Percentiles rank a stretch among this genome's conserved stretches.
Evolutionary conservation across 768 basidiomycete genomes (phyloP).

Genomic region (Tulasnella sp.): DNA sequence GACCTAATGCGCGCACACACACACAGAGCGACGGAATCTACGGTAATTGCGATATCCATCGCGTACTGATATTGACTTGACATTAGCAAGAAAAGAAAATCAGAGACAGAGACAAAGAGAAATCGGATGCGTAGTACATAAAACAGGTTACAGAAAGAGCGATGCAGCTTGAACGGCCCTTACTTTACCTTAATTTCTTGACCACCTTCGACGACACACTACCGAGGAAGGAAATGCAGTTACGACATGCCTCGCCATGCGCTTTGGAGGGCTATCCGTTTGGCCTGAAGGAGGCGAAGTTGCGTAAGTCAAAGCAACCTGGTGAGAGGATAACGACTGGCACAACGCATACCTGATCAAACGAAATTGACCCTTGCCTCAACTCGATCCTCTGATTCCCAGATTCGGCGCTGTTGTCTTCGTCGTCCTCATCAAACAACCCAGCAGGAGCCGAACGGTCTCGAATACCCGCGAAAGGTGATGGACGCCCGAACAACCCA

Average conservation of each 20-base stretch:
- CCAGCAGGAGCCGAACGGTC: slow-evolving; percentile 36
- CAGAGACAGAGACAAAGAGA: background rate
- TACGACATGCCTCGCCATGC: slow-evolving; percentile 58
- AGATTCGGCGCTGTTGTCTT: slow-evolving; percentile 37
- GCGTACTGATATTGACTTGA: background rate
- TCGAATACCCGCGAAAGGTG: slow-evolving; percentile 72
- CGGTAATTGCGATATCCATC: background rate
- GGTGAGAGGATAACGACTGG: background rate
- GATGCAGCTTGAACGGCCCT: background rate
- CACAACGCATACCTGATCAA: slow-evolving; percentile 70
- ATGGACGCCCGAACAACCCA: slow-evolving; percentile 21
- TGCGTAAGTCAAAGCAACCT: slow-evolving; percentile 17
- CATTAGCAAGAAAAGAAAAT: background rate
- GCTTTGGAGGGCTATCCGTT: slow-evolving; percentile 81
- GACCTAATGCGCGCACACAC: too few relatives aligned
- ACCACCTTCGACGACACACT: background rate
- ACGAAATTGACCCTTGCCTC: slow-evolving; percentile 74
- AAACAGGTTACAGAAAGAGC: slow-evolving; percentile 2
- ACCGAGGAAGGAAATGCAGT: background rate
- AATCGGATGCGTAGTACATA: background rate
- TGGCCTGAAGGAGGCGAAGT: slow-evolving; percentile 42
- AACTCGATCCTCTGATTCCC: slow-evolving; percentile 68
- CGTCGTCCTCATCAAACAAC: slow-evolving; percentile 64
- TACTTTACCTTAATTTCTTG: background rate
- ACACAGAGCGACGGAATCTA: background rate